Percentiles rank a stretch among this genome's conserved stretches.
Conservation (phyloP, 345 rosid genomes). For the Euphorbia pulcherrima region DNA sequence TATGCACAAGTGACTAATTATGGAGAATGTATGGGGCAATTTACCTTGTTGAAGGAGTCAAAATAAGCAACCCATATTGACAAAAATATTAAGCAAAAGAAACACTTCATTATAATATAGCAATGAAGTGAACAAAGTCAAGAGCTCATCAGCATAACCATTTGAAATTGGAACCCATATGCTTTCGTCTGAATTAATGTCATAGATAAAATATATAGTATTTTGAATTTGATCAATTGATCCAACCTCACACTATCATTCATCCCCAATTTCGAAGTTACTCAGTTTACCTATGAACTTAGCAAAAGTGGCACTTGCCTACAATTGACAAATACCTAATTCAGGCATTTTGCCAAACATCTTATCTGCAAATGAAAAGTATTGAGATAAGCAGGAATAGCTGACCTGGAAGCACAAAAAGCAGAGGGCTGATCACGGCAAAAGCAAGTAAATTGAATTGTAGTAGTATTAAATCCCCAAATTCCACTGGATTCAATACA, state of each 20-base stretch:
- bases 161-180: too few species aligned
- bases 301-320: too few species aligned
- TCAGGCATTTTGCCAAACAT: neutral
- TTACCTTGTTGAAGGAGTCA: neutral
- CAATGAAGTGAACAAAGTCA: too few species aligned
- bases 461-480: slow-evolving; percentile 12
- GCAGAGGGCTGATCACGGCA: slow-evolving; percentile 19
- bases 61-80: neutral
- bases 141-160: too few species aligned
- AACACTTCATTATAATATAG: too few species aligned
- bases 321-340: too few species aligned
- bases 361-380: neutral
- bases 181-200: too few species aligned
- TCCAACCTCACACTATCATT: too few species aligned
- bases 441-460: slow-evolving; percentile 20
- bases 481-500: slow-evolving; percentile 13
- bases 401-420: slow-evolving; percentile 17
- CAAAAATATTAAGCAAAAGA: neutral
- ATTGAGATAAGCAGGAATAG: slow-evolving; percentile 4
- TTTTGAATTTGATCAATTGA: too few species aligned
- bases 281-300: too few species aligned
- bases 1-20: neutral
- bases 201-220: too few species aligned
- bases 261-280: too few species aligned
- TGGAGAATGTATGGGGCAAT: neutral